Conservation (phyloP, 371 early-diverging fungal genomes). For the Haplosporangium sp. region DNA sequence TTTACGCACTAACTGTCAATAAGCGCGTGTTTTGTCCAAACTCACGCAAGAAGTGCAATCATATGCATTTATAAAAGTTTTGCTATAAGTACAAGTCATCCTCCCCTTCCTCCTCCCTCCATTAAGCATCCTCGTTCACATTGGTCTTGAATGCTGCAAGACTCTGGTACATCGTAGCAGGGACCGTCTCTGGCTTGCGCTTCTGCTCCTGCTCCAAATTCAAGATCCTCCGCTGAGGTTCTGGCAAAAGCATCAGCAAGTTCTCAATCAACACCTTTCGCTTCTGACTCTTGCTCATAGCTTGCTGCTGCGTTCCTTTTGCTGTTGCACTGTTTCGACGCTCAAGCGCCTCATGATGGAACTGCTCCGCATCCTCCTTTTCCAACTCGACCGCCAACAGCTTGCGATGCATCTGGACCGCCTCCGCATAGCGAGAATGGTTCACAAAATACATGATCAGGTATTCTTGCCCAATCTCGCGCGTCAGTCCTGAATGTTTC, state of each 20-base stretch:
- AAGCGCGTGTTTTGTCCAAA: not conserved
- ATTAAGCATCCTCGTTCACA: not conserved
- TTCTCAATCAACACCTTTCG: conserved; percentile 40
- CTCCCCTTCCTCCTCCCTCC: conserved; percentile 31
- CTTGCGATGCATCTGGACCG: conserved; percentile 49
- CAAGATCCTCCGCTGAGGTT: conserved; percentile 23
- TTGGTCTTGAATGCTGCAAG: not conserved
- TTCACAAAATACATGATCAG: conserved; percentile 50
- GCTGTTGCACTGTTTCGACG: conserved; percentile 13
- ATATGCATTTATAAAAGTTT: no score
- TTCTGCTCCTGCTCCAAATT: conserved; percentile 24
- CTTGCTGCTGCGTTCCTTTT: not conserved
- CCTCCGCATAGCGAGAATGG: conserved; percentile 45
- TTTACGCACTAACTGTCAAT: no score
- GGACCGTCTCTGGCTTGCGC: not conserved
- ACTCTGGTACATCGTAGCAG: no score
- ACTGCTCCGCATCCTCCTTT: conserved; percentile 25
- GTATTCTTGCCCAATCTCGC: conserved; percentile 41
- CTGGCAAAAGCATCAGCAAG: conserved; percentile 32
- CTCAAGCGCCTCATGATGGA: conserved; percentile 39
- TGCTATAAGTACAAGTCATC: conserved; percentile 16
- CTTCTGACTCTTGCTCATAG: conserved; percentile 45
- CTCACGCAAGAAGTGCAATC: no score
- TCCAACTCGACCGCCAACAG: conserved; percentile 25
- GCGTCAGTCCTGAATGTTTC: conserved; percentile 27